Base-by-base conservation (phyloP, 2,329 filamentous ascomycete species). In the Aspergillus sp. region DNA sequence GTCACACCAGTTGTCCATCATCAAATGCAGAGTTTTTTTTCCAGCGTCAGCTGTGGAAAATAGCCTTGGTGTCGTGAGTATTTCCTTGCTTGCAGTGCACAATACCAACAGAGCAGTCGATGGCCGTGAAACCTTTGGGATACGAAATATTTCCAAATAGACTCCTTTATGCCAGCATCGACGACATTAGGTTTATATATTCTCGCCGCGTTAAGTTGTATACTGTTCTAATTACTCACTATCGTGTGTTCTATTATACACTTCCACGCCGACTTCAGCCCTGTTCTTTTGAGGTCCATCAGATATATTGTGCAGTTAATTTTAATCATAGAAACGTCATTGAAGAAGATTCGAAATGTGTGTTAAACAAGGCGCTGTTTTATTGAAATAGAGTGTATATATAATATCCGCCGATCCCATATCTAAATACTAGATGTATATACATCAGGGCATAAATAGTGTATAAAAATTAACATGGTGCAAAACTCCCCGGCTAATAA, bases 381-480 rank as follows among this genome's bases (percentile, higher is more conserved):
- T 31, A 46, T 57, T 45, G 33, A 48, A 43, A 31, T 49, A 41
- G 19, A 50, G 33, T 46, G 55, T 59, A 55, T 60, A 52, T 55
- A 50, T 49, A 50, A 27, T 45, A 24, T 37, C 47, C 12, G 12
- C 15, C 40, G 51, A 50, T 37, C 31, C 45, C 53, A 52, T 24
- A 39, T 35, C 51, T 37, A 52, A 52, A 44, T 47, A 24, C 52
- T 47, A 51, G 35, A 50, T 56, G 50, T 60, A 27, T 60, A 61
- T 61, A 55, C 37, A 62, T 44, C 56, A 57, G 58, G 58, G 56
- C 50, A 64, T 43, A 53, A 50, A 48, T 52, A 15, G 11, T 47
- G 51, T 47, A 54, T 57, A 55, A 45, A 15, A 51, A 23, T 41
- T 43, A 48, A 44, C 47, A 23, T 52, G 53, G n/a, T n/a, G 27